Conservation (phyloP, 192 early-diverging fungal genomes). For the Coemansia reversa region DNA sequence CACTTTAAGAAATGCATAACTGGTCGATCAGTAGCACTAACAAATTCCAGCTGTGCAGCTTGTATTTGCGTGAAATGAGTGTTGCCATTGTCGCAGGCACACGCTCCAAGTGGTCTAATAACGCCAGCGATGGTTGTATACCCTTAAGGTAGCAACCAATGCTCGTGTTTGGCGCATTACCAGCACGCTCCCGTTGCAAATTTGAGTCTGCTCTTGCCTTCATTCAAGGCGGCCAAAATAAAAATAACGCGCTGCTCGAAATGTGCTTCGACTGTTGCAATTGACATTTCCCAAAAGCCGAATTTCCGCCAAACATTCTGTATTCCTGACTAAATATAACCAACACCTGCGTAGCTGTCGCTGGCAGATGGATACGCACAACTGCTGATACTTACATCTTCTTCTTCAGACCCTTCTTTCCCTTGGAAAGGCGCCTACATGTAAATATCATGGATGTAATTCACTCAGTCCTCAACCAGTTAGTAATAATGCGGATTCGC, state of each 20-base stretch:
- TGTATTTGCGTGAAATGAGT: not conserved
- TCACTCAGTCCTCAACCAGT: slow-evolving; percentile 8
- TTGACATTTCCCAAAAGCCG: not conserved
- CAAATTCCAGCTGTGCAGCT: not conserved
- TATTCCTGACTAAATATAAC: not conserved
- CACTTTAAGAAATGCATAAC: not conserved
- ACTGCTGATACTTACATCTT: slow-evolving; percentile 62
- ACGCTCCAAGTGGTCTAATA: not conserved
- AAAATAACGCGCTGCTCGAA: not conserved
- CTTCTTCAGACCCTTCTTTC: slow-evolving; percentile 99
- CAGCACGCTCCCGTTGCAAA: not conserved
- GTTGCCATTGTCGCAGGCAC: not conserved
- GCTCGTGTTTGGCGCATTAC: not conserved
- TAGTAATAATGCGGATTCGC: not conserved
- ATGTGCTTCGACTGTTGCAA: not conserved
- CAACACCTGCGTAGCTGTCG: not conserved
- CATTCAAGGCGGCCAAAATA: not conserved
- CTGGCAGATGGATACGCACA: slow-evolving; percentile 55
- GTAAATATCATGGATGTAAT: slow-evolving; percentile 13
- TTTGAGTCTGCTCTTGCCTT: not conserved
- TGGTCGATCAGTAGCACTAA: not conserved
- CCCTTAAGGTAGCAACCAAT: not conserved
- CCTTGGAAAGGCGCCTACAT: slow-evolving; percentile 92
- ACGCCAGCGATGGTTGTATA: not conserved
- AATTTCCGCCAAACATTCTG: not conserved